Base-by-base conservation (phyloP, 2,329 filamentous ascomycete species). In the Thelonectria blattea region DNA sequence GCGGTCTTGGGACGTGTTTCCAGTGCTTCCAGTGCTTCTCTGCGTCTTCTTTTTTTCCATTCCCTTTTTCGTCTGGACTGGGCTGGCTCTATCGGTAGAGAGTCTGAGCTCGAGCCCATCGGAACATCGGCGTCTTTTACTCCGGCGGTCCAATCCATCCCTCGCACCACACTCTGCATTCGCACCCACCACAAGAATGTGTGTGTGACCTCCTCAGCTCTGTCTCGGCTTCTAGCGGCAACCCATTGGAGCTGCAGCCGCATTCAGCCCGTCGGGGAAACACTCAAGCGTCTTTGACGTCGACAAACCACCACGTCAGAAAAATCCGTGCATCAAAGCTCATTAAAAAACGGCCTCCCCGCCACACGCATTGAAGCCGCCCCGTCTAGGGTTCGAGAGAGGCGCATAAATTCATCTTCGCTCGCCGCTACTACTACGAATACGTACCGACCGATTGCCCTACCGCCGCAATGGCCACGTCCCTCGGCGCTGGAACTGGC, bases 401-500 rank as follows among this genome's bases (percentile, higher is more conserved):
- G 48, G 48, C 52, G 41, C 54, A 48, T 48, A 50, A 50, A 27
- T 15, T 27, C 24, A 39, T 27, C 37, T 63, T 63, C 52, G 53
- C 42, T 63, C 58, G 61, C 58, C 65, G 55, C 34, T 37, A 37
- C 34, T 37, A 14, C 34, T 37, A 37, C 34, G 34, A 12, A 37
- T 11, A 30, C 27, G 5, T 14, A 5, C 34, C 32, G 32, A 7
- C 32, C 32, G 6, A 34, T 10, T 34, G 12, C 52, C 47, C 45
- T 51, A 50, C 59, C 60, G 62, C 65, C 63, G 64, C 65, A 62
- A 74, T 70, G 70, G 73, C 74, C 64, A 70, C 73, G 60, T 72
- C 72, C 61, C 71, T 77, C 63, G 72, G 71, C 58, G 66, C 73
- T 61, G 71, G 71, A 56, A 65, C 73, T 64, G 73, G 76, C 61